phyloP scores from a whole-genome alignment of 2,329 filamentous ascomycete species.

The Albifimbria verrucaria region DNA sequence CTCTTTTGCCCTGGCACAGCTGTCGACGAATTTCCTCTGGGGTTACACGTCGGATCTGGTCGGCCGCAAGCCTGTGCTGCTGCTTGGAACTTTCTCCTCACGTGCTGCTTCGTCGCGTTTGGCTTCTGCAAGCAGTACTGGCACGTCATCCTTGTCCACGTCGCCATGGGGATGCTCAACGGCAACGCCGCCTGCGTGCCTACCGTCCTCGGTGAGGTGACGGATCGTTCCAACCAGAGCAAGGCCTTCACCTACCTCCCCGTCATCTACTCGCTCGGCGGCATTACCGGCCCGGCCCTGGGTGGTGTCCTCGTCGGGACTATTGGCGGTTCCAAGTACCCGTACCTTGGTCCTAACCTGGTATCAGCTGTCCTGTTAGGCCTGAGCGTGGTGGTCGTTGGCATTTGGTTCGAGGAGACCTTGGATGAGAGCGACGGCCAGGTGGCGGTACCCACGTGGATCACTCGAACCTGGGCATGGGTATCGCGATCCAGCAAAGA shows the following conservation, averaged over 20 bases:
- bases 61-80: constrained; percentile 71
- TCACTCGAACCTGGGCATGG: constrained; percentile 27
- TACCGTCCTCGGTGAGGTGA: constrained; percentile 91
- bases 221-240: constrained; percentile 91
- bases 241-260: constrained; percentile 91
- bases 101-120: constrained; percentile 78
- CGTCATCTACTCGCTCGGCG: constrained; percentile 91
- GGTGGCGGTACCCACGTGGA: constrained; percentile 29
- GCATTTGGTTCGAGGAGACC: constrained; percentile 85
- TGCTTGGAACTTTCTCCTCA: constrained; percentile 77
- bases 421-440: constrained; percentile 28
- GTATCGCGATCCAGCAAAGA: constrained; percentile 14
- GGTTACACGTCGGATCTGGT: constrained; percentile 59
- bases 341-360: constrained; percentile 83
- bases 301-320: constrained; percentile 77
- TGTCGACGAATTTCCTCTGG: constrained; percentile 76
- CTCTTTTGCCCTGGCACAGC: constrained; percentile 86
- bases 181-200: constrained; percentile 94
- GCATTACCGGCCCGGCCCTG: constrained; percentile 88
- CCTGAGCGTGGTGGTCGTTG: constrained; percentile 68
- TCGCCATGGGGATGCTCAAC: constrained; percentile 88
- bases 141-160: constrained; percentile 83
- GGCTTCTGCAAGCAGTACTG: constrained; percentile 80
- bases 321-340: constrained; percentile 57
- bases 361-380: constrained; percentile 70